Conservation (phyloP, 768 basidiomycete species). For the Tulasnella sp. region DNA sequence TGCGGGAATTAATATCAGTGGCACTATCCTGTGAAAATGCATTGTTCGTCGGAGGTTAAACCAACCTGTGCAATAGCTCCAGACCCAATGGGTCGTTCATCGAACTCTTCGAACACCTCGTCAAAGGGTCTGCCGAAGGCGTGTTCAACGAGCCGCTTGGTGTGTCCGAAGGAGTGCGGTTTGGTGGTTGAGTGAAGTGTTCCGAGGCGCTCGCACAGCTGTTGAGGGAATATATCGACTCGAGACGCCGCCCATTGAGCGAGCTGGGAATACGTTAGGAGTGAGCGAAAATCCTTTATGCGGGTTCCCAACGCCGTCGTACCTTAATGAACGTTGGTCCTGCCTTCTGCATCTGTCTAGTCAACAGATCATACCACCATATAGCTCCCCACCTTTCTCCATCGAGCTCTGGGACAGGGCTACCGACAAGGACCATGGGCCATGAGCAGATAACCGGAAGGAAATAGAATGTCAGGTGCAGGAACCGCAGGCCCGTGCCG, state of each 20-base stretch:
- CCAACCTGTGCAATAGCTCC: constrained; percentile 88
- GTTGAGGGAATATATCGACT: constrained; percentile 84
- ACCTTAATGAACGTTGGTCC: constrained; percentile 98
- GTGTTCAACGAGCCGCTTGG: constrained; percentile 71
- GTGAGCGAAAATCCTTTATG: too few relatives aligned
- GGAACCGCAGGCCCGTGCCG: constrained; percentile 74
- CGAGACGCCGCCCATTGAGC: constrained; percentile 98
- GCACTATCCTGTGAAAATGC: neutral
- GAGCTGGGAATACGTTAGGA: constrained; percentile 50
- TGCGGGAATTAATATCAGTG: neutral
- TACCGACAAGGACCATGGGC: constrained; percentile 77
- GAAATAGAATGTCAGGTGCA: constrained; percentile 79
- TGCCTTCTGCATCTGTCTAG: constrained; percentile 84
- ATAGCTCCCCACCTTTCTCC: constrained; percentile 89
- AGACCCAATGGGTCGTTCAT: constrained; percentile 83
- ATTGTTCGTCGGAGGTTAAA: constrained; percentile 20
- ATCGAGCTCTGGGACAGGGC: constrained; percentile 47
- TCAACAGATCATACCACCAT: constrained; percentile 96
- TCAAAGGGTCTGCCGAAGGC: constrained; percentile 82
- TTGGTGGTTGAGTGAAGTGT: constrained; percentile 83
- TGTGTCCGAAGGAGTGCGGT: constrained; percentile 76
- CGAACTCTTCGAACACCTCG: constrained; percentile 88
- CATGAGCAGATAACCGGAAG: constrained; percentile 77
- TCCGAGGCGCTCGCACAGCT: constrained; percentile 79
- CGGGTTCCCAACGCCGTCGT: constrained; percentile 26